Conservation (phyloP, 495 filamentous ascomycete genomes). For the Aspergillus haitiensis region DNA sequence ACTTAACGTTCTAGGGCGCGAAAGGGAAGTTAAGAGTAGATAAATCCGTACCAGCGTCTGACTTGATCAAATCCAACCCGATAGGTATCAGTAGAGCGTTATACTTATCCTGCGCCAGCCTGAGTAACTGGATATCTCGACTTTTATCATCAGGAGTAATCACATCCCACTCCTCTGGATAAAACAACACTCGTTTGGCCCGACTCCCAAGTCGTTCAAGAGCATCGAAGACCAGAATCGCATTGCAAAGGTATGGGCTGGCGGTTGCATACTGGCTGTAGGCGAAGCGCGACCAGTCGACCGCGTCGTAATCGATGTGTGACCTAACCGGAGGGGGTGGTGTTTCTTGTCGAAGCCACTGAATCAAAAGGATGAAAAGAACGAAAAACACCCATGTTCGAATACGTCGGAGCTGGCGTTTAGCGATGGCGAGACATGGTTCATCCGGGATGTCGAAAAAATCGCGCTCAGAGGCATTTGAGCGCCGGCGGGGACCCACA, state of each 20-base stretch:
- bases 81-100: constrained; percentile 62
- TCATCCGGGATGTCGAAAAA: constrained; percentile 50
- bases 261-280: constrained; percentile 73
- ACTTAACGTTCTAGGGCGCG: neutral
- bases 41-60: constrained; percentile 38
- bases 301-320: constrained; percentile 42
- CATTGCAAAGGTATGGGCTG: constrained; percentile 70
- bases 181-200: constrained; percentile 67
- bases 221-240: constrained; percentile 71
- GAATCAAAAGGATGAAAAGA: constrained; percentile 33
- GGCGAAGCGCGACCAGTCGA: constrained; percentile 64
- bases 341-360: constrained; percentile 32
- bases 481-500: constrained; percentile 30
- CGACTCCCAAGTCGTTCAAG: constrained; percentile 59
- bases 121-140: constrained; percentile 56
- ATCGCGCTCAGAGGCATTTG: constrained; percentile 40
- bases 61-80: constrained; percentile 51
- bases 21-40: neutral
- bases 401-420: constrained; percentile 39
- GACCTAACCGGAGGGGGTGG: constrained; percentile 30
- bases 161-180: constrained; percentile 58
- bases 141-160: constrained; percentile 38
- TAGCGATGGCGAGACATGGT: constrained; percentile 31
- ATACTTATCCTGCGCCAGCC: constrained; percentile 60
- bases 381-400: constrained; percentile 40